Evolutionary conservation across 2,329 filamentous ascomycete species (phyloP), one percentile per base, ranked within the genome.

Genomic region (Talaromyces atroroseus): DNA sequence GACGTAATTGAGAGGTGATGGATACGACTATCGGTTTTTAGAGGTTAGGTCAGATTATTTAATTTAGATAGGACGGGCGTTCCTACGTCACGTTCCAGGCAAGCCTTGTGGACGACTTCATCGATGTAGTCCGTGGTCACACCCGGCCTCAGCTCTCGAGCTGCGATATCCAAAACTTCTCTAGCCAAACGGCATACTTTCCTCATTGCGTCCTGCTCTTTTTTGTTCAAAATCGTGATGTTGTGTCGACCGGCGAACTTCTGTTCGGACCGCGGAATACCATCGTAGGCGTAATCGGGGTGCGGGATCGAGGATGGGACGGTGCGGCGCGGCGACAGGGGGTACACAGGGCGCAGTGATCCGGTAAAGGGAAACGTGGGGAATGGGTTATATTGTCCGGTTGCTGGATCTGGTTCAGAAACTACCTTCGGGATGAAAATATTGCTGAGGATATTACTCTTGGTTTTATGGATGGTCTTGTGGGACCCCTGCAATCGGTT

Each of bases 61-160:
- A 24, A n/a, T 26, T 38, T 5, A 24, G 21, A 47, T 5, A 40
- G 38, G 20, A 29, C n/a, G 23, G 7, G 34, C 21, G 42, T 36
- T 72, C 88, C 76, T 76, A 96, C 92, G 63, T 96, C 83, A 74
- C 94, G 84, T 76, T 96, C 92, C 62, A 97, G 78, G 70, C 90
- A 96, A 52, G 92, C 94, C 65, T 96, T 90, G 78, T 99, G 94
- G 42, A 96, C 92, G 60, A 97, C 80, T 74, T 95, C 88, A 69
- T 99, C 94, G 58, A 99, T 90, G 66, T 95, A 86, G 69, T 99
- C 94, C 6, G 94, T 97, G 6, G 92, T 96, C 34, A 97, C 87
- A 49, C 94, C 94, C n/a, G 94, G 92, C 68, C 86, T 87, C 47
- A 88, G 76, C 52, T 87, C 92, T 14, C 87, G 84, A 0, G 90